phyloP scores from a whole-genome alignment of 2,329 filamentous ascomycete genomes.

The Periconia macrospinosa region DNA sequence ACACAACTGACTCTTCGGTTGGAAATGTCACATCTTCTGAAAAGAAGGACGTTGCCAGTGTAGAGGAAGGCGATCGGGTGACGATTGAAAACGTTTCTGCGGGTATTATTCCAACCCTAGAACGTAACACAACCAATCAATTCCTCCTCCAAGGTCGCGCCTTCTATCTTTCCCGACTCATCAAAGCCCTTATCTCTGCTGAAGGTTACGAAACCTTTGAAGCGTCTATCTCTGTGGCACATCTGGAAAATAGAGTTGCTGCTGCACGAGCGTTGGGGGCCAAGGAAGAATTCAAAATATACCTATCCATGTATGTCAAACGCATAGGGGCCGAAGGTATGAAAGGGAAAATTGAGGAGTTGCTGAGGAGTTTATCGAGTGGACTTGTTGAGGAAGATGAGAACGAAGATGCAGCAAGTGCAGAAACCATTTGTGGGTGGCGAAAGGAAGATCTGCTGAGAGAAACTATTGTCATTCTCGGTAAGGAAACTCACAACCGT shows the following conservation, averaged over 20 bases:
- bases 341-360: conserved; percentile 86
- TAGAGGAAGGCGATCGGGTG: conserved; percentile 50
- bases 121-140: conserved; percentile 92
- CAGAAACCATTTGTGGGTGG: conserved; percentile 85
- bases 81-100: conserved; percentile 71
- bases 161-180: conserved; percentile 85
- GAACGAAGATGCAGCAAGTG: conserved; percentile 52
- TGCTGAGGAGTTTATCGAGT: conserved; percentile 79
- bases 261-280: conserved; percentile 83
- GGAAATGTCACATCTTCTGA: conserved; percentile 68
- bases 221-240: conserved; percentile 86
- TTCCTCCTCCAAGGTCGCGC: conserved; percentile 88
- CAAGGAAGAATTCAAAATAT: conserved; percentile 89
- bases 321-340: conserved; percentile 88
- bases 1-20: conserved; percentile 89
- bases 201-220: conserved; percentile 94
- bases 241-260: conserved; percentile 92
- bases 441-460: conserved; percentile 82
- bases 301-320: conserved; percentile 98
- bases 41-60: conserved; percentile 43
- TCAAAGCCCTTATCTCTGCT: conserved; percentile 83
- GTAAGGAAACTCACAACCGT: conserved; percentile 49
- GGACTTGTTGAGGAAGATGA: conserved; percentile 65
- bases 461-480: conserved; percentile 88
- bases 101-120: conserved; percentile 88